Percentiles rank a stretch among this genome's conserved stretches.
phyloP scores from a whole-genome alignment of 2,329 filamentous ascomycete species.

The Pseudofabraea citricarpa region DNA sequence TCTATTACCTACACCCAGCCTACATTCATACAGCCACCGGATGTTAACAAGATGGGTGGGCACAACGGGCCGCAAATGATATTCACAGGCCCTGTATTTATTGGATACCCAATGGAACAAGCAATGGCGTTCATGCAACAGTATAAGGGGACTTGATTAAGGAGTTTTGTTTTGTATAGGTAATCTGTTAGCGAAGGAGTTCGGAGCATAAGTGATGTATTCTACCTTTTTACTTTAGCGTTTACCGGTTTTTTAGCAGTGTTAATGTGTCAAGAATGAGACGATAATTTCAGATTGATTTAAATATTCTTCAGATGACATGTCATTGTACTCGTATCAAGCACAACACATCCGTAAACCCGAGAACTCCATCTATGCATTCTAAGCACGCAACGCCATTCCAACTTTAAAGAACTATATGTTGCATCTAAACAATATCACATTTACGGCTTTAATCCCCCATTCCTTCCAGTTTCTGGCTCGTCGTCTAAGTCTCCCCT shows the following conservation, averaged over 20 bases:
- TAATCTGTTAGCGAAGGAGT: neutral
- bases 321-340: too few species aligned
- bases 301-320: too few species aligned
- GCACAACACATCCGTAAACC: too few species aligned
- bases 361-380: neutral
- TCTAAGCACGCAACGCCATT: neutral
- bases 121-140: slow-evolving; percentile 68
- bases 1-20: slow-evolving; percentile 36
- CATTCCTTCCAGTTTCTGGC: neutral
- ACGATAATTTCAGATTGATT: too few species aligned
- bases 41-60: slow-evolving; percentile 17
- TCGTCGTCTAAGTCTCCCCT: slow-evolving; percentile 16
- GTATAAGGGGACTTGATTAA: slow-evolving; percentile 18
- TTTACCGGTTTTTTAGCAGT: neutral
- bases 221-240: neutral
- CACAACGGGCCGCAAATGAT: slow-evolving; percentile 60
- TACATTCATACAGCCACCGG: slow-evolving; percentile 45
- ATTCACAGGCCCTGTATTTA: slow-evolving; percentile 90
- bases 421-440: too few species aligned
- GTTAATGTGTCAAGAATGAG: neutral
- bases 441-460: neutral
- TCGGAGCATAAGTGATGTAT: neutral
- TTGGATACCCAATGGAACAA: slow-evolving; percentile 83
- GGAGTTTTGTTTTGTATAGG: neutral
- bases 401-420: neutral